Conservation (phyloP, 176 grass and related monocot genomes). For the Rhipidocladum racemiflorum region DNA sequence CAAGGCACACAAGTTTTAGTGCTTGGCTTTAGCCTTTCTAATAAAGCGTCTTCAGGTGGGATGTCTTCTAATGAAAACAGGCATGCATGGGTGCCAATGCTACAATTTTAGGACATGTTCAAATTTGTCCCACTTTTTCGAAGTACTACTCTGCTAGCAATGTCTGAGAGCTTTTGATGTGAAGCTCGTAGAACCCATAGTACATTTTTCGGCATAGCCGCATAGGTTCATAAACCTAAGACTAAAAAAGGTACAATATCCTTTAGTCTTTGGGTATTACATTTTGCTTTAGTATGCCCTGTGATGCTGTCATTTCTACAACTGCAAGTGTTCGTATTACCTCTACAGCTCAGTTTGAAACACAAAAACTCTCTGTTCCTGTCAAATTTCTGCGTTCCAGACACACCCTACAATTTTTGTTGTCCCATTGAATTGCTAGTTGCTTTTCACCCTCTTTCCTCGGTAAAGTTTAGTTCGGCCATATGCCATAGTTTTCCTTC, state of each 20-base stretch:
- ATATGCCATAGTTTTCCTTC: neutral
- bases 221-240: neutral
- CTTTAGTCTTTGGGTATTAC: neutral
- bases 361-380: neutral
- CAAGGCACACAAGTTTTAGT: constrained; percentile 18
- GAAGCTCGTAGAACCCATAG: constrained; percentile 4
- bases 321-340: neutral
- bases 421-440: neutral
- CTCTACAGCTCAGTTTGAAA: too few species aligned
- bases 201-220: neutral
- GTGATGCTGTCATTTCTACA: neutral
- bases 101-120: neutral
- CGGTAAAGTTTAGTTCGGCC: neutral
- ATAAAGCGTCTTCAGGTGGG: constrained; percentile 28
- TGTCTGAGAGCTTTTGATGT: constrained; percentile 32
- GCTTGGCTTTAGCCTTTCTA: constrained; percentile 35
- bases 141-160: neutral
- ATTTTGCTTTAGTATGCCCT: neutral
- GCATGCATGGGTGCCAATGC: neutral
- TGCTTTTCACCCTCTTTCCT: neutral
- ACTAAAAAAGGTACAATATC: neutral
- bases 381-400: too few species aligned
- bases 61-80: neutral
- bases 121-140: neutral
- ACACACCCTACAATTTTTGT: neutral